Conservation (phyloP, 495 filamentous ascomycete genomes). For the Hypoxylon crocopeplum region DNA sequence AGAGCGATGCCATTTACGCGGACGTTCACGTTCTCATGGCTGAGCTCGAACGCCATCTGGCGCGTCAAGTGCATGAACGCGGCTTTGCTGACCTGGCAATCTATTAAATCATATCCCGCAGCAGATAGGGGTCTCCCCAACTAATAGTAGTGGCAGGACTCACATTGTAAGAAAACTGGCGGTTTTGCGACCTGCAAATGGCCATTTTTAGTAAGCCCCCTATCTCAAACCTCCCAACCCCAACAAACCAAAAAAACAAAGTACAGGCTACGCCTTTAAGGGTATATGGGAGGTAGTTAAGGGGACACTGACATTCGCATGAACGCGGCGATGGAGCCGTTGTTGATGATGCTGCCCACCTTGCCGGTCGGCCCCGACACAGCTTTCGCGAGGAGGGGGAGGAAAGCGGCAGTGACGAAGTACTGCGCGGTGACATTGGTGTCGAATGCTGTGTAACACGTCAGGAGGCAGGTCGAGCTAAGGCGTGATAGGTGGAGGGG, state of each 20-base stretch:
- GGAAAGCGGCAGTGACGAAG: slow-evolving; percentile 52
- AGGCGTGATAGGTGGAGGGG: background rate
- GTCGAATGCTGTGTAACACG: slow-evolving; percentile 61
- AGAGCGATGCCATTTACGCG: slow-evolving; percentile 75
- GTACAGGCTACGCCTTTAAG: too few species aligned
- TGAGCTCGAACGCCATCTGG: slow-evolving; percentile 50
- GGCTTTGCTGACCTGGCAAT: slow-evolving; percentile 66
- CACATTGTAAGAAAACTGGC: slow-evolving; percentile 74
- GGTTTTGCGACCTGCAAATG: slow-evolving; percentile 60
- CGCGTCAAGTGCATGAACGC: slow-evolving; percentile 75
- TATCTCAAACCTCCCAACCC: background rate
- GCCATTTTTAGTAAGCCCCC: background rate
- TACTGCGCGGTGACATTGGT: slow-evolving; percentile 81
- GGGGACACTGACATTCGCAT: slow-evolving; percentile 32
- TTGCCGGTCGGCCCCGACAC: slow-evolving; percentile 56
- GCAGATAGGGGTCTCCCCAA: background rate
- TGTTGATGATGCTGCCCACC: slow-evolving; percentile 66
- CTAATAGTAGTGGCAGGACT: background rate
- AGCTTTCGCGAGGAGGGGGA: slow-evolving; percentile 51
- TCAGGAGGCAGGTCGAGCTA: slow-evolving; percentile 47
- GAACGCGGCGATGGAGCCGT: slow-evolving; percentile 58
- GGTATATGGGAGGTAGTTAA: too few species aligned
- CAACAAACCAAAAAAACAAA: too few species aligned
- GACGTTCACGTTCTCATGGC: slow-evolving; percentile 56
- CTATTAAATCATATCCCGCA: background rate